A percentile compares a stretch with the other conserved stretches of the same genome.
These are phyloP conservation scores for Arthrobotrys conoides DNA, from an alignment of 2,329 filamentous ascomycete genomes.

Conservation along the genomic window DNA sequence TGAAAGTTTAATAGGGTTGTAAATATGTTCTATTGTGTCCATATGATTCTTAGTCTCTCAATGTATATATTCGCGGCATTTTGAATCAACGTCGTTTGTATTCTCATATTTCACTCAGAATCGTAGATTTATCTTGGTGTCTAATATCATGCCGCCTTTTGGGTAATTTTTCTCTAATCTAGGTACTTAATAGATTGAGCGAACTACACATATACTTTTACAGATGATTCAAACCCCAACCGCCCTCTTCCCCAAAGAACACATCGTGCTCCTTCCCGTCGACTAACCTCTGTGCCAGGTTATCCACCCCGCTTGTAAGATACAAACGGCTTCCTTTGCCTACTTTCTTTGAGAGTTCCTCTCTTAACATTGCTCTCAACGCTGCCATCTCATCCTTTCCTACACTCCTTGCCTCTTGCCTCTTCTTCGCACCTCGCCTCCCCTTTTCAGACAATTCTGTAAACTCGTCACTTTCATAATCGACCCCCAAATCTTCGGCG, in stretches of 20 bases:
- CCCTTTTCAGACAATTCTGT: slow-evolving; percentile 74
- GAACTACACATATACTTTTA: slow-evolving; percentile 1
- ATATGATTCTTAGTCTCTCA: background rate
- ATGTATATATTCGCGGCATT: slow-evolving; percentile 20
- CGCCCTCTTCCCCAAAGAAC: slow-evolving; percentile 60
- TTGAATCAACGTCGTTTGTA: too few species aligned
- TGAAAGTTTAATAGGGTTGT: slow-evolving; percentile 30
- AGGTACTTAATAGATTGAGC: background rate
- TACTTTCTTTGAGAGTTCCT: slow-evolving; percentile 79
- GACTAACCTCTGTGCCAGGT: slow-evolving; percentile 53
- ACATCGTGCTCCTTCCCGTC: slow-evolving; percentile 60
- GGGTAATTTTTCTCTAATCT: background rate
- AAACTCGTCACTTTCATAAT: slow-evolving; percentile 91
- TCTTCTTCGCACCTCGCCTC: slow-evolving; percentile 74
- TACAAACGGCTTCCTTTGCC: slow-evolving; percentile 59
- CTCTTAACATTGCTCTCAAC: slow-evolving; percentile 79
- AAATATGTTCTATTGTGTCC: slow-evolving; percentile 31
- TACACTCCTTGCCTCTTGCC: slow-evolving; percentile 66
- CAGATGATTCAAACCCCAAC: slow-evolving; percentile 51
- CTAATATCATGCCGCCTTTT: background rate
- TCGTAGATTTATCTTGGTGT: background rate
- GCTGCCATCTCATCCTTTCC: slow-evolving; percentile 81
- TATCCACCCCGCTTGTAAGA: slow-evolving; percentile 51
- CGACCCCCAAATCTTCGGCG: slow-evolving; percentile 92
- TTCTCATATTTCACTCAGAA: background rate